Evolutionary conservation across 257 asterid genomes (phyloP).

Genomic region (Nicotiana benthamiana): DNA sequence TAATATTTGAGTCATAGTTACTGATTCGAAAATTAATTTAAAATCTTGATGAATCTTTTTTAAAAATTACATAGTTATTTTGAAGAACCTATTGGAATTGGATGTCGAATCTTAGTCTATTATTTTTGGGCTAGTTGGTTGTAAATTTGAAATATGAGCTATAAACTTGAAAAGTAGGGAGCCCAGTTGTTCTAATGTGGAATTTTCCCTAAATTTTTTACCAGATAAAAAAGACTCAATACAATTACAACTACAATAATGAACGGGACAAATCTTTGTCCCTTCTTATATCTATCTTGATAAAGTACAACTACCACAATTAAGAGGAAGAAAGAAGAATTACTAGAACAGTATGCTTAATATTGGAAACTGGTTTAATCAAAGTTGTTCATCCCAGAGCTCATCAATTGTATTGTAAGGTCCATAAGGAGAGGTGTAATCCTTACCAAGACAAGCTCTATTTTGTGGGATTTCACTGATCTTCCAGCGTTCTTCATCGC

Average conservation of each 20-base stretch:
- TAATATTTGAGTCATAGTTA: too few species aligned
- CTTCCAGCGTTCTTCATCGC: slow-evolving; percentile 28
- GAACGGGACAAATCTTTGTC: neutral
- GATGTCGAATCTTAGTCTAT: too few species aligned
- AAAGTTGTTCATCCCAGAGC: slow-evolving; percentile 50
- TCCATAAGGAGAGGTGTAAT: slow-evolving; percentile 50
- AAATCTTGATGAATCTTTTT: too few species aligned
- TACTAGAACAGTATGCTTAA: neutral
- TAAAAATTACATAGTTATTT: too few species aligned
- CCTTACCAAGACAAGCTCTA: slow-evolving; percentile 46
- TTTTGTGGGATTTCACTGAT: slow-evolving; percentile 49
- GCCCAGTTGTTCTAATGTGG: too few species aligned
- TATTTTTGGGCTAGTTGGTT: too few species aligned
- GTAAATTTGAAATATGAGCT: too few species aligned
- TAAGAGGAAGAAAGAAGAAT: neutral
- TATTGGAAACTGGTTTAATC: neutral
- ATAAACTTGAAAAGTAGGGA: too few species aligned
- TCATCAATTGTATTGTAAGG: slow-evolving; percentile 52
- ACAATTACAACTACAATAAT: neutral
- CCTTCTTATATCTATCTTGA: neutral
- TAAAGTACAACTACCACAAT: neutral
- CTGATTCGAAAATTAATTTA: too few species aligned
- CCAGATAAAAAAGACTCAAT: neutral
- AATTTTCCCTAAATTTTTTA: too few species aligned
- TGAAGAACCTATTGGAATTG: too few species aligned